Evolutionary conservation across 1,284 basidiomycete genomes (phyloP).

Genomic region (Meira miltonrushii): DNA sequence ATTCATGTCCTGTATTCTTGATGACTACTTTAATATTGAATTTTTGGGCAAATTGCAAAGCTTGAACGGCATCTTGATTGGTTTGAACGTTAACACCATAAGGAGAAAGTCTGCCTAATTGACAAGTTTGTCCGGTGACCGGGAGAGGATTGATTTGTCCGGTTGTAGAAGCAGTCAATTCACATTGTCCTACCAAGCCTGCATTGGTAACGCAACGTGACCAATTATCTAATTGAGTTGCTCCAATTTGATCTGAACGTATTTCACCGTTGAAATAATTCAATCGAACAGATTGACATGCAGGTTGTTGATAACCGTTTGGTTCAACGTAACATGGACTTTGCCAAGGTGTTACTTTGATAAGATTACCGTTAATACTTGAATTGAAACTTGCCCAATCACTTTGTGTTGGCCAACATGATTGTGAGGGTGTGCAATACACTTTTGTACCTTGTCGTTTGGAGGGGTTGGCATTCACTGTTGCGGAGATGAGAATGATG

Average conservation of each 20-base stretch:
- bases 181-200: constrained; percentile 8
- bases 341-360: constrained; percentile 10
- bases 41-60: constrained; percentile 20
- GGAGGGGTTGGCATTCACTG: not conserved
- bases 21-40: constrained; percentile 19
- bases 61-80: constrained; percentile 5
- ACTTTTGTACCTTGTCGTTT: not conserved
- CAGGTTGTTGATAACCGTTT: not conserved
- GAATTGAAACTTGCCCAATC: constrained; percentile 16
- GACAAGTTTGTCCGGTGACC: constrained; percentile 6
- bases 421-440: constrained; percentile 16
- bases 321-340: constrained; percentile 4
- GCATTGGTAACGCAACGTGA: constrained; percentile 9
- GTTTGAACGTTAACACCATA: constrained; percentile 15
- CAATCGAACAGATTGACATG: constrained; percentile 4
- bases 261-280: constrained; percentile 10
- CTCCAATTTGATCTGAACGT: constrained; percentile 11
- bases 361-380: constrained; percentile 11
- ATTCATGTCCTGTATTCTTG: constrained; percentile 21
- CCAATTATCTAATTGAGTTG: constrained; percentile 18
- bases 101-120: constrained; percentile 11
- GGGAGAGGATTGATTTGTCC: not conserved
- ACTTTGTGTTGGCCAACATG: constrained; percentile 16
- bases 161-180: constrained; percentile 4
- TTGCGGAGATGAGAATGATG: too few relatives aligned